These are phyloP conservation scores for Climacium dendroides DNA, from an alignment of 225 moss, liverwort and hornwort genomes.

Conservation along the genomic window DNA sequence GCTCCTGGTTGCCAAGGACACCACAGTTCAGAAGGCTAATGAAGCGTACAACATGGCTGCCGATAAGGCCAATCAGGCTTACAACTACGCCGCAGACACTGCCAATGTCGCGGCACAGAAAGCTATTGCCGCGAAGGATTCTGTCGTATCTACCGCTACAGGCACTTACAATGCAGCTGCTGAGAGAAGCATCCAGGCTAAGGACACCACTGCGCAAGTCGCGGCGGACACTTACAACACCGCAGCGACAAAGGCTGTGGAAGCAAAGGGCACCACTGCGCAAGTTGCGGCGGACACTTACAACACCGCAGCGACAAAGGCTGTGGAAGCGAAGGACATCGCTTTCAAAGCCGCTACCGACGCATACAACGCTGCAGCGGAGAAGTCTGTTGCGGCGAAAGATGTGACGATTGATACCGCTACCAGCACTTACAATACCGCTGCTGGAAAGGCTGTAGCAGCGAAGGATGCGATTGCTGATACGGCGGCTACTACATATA, in stretches of 20 bases:
- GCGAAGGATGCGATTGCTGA: not conserved
- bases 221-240: not conserved
- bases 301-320: not conserved
- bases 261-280: not conserved
- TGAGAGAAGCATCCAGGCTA: not conserved
- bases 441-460: not conserved
- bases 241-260: not conserved
- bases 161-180: not conserved
- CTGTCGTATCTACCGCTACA: not conserved
- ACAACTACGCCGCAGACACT: constrained; percentile 4
- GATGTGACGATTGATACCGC: not conserved
- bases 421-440: not conserved
- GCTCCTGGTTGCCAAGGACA: constrained; percentile 12
- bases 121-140: not conserved
- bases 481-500: not conserved
- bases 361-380: not conserved
- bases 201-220: not conserved
- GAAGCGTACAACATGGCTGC: constrained; percentile 6
- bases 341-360: not conserved
- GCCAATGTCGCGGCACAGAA: constrained; percentile 1
- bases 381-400: not conserved
- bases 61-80: not conserved
- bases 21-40: constrained; percentile 17
- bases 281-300: not conserved
- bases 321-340: not conserved